phyloP scores from a whole-genome alignment of 139 green algal species.

The Tetraselmis striata region DNA sequence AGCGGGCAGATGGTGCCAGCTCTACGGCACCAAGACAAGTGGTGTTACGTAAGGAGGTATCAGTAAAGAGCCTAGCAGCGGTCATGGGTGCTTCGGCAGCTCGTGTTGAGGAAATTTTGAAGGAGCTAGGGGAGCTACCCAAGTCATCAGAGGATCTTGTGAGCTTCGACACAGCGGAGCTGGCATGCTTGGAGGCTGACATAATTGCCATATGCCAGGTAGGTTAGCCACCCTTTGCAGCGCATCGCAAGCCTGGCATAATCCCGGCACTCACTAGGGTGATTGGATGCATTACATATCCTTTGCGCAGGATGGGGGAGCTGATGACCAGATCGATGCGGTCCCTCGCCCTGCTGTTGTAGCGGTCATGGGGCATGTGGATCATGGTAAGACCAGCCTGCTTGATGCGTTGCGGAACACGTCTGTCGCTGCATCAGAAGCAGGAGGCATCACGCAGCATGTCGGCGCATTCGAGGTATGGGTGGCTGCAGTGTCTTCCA shows the following conservation, averaged over 20 bases:
- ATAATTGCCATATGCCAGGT: background rate
- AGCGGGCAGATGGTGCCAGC: background rate
- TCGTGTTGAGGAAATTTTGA: background rate
- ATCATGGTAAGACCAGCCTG: conserved; percentile 57
- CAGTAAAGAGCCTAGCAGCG: background rate
- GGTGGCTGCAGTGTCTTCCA: too few relatives aligned
- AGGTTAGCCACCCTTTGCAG: too few relatives aligned
- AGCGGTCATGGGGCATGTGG: background rate
- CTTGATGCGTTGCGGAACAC: conserved; percentile 80
- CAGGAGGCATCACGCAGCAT: conserved; percentile 92
- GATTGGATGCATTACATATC: background rate
- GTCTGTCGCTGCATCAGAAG: conserved; percentile 79
- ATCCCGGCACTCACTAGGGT: background rate
- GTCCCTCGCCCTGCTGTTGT: background rate
- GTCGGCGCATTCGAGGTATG: conserved; percentile 84
- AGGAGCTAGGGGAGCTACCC: background rate
- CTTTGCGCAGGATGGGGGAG: background rate
- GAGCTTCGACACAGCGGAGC: background rate
- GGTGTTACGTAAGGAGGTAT: background rate
- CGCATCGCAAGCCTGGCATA: too few relatives aligned
- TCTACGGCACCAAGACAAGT: background rate
- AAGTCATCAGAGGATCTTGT: background rate
- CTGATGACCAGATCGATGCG: background rate
- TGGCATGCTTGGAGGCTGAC: background rate
- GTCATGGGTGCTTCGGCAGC: background rate